phyloP scores from a whole-genome alignment of 129 eudicot genomes.

The Artemisia annua region DNA sequence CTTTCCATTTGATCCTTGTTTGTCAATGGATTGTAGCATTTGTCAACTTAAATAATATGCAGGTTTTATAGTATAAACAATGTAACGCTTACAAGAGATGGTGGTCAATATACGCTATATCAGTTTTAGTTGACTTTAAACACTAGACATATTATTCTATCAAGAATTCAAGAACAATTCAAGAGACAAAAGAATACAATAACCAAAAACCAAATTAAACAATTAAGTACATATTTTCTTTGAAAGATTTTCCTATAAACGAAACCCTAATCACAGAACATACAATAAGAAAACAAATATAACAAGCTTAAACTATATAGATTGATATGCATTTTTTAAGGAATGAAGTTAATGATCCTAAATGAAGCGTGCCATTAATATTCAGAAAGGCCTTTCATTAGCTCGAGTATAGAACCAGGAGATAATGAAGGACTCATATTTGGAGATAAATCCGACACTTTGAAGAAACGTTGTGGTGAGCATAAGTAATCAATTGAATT shows the following conservation, averaged over 20 bases:
- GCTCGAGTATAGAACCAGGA: constrained; percentile 34
- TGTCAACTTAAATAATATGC: background rate
- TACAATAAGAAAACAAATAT: background rate
- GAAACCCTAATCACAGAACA: constrained; percentile 5
- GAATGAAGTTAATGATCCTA: background rate
- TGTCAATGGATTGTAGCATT: background rate
- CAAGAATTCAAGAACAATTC: constrained; percentile 12
- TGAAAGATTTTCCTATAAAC: background rate
- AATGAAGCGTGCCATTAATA: constrained; percentile 24
- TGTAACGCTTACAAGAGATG: background rate
- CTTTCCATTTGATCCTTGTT: constrained; percentile 2
- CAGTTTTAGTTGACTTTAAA: constrained; percentile 12
- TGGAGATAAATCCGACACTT: constrained; percentile 42
- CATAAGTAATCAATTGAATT: constrained; percentile 36
- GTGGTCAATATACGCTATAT: constrained; percentile 17
- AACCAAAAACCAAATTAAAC: background rate
- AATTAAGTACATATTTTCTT: background rate
- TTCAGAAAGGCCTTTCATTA: constrained; percentile 42
- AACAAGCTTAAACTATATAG: background rate
- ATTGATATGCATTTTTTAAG: background rate
- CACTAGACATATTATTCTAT: background rate
- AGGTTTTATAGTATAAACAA: background rate
- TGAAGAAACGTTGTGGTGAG: constrained; percentile 35
- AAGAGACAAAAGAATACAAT: constrained; percentile 12
- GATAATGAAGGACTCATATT: constrained; percentile 30